These are phyloP conservation scores for Maudiozyma barnettii DNA, from an alignment of 805 yeast species.

Conservation along the genomic window DNA sequence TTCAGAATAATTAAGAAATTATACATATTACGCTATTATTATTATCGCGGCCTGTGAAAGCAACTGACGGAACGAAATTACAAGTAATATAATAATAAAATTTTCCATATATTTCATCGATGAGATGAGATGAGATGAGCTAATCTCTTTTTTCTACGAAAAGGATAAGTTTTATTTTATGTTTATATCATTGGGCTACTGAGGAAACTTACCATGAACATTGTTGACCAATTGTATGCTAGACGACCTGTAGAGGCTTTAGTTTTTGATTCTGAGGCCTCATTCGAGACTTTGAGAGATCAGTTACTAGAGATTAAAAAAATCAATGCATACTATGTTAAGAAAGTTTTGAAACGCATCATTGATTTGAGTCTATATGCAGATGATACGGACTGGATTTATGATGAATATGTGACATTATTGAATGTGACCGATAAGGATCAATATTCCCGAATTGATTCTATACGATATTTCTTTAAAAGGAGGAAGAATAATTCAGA, in stretches of 20 bases:
- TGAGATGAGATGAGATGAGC: too few relatives aligned
- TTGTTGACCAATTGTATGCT: conserved; percentile 8
- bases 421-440: conserved; percentile 15
- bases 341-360: conserved; percentile 35
- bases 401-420: conserved; percentile 26
- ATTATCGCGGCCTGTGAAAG: too few relatives aligned
- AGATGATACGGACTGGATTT: conserved; percentile 17
- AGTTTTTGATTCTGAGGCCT: neutral
- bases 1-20: too few relatives aligned
- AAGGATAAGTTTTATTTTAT: too few relatives aligned
- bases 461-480: conserved; percentile 27
- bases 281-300: conserved; percentile 8
- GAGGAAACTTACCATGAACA: neutral
- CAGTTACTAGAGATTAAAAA: conserved; percentile 15
- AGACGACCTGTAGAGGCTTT: conserved; percentile 8
- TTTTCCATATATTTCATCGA: too few relatives aligned
- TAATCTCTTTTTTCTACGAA: too few relatives aligned
- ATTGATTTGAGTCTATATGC: conserved; percentile 20
- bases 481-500: neutral
- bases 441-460: conserved; percentile 23
- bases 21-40: too few relatives aligned
- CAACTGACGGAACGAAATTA: too few relatives aligned
- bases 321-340: conserved; percentile 45
- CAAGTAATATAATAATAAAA: too few relatives aligned
- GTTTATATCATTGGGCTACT: neutral